phyloP scores from a whole-genome alignment of 2,329 filamentous ascomycete species.

The Ophiostoma montium region DNA sequence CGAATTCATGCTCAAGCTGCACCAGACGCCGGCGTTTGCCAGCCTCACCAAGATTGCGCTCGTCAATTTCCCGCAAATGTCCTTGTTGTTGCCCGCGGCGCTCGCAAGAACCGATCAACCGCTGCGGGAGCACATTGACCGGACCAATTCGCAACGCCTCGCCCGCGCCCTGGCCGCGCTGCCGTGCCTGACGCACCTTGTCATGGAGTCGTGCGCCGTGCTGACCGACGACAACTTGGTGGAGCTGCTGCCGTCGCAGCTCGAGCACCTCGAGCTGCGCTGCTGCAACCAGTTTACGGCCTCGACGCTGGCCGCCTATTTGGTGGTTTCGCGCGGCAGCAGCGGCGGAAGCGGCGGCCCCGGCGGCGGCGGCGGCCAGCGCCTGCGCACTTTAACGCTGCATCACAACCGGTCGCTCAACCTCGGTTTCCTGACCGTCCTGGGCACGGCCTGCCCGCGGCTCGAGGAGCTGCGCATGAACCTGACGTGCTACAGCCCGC shows the following conservation, averaged over 20 bases:
- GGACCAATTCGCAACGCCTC: conserved; percentile 18
- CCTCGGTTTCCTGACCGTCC: conserved; percentile 54
- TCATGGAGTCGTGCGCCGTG: conserved; percentile 61
- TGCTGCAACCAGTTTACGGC: conserved; percentile 66
- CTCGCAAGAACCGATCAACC: neutral
- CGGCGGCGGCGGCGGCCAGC: conserved; percentile 51
- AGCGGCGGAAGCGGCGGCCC: too few relatives aligned
- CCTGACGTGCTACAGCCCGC: conserved; percentile 60
- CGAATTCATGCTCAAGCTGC: conserved; percentile 35
- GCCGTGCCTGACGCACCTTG: conserved; percentile 48
- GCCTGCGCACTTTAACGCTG: conserved; percentile 54
- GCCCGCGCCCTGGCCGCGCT: conserved; percentile 39
- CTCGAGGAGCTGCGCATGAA: conserved; percentile 64
- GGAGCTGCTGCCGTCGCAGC: conserved; percentile 48
- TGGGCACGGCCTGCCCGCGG: conserved; percentile 54
- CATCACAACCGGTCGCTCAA: conserved; percentile 69
- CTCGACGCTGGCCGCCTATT: too few relatives aligned
- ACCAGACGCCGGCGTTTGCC: conserved; percentile 42
- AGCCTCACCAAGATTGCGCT: conserved; percentile 42
- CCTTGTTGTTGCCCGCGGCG: conserved; percentile 28
- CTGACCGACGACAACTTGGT: conserved; percentile 56
- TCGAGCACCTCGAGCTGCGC: conserved; percentile 57
- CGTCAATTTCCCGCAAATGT: conserved; percentile 48
- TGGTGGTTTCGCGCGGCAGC: too few relatives aligned
- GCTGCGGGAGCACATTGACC: neutral